Percentiles rank a stretch among this genome's conserved stretches.
Conservation (phyloP, 1,284 basidiomycete genomes). For the Lentinula novae-zelandiae region DNA sequence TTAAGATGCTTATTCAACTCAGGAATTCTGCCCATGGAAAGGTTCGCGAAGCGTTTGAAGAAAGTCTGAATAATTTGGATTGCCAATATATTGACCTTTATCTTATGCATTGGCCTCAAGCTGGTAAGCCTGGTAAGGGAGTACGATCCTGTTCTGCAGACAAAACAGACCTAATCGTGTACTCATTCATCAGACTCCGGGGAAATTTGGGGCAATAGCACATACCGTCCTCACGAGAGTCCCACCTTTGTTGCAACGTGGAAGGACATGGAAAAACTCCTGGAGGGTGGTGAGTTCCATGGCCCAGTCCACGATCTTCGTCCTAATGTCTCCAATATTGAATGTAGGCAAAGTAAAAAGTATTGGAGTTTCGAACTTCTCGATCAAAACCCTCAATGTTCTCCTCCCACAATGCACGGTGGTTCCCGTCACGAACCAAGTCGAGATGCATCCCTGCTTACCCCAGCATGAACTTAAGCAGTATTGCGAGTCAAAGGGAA, state of each 20-base stretch:
- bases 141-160: background rate
- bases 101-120: constrained; percentile 61
- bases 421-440: constrained; percentile 62
- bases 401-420: constrained; percentile 36
- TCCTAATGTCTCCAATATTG: background rate
- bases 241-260: constrained; percentile 51
- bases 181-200: background rate
- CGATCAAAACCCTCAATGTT: constrained; percentile 44
- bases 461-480: constrained; percentile 52
- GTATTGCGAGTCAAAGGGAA: constrained; percentile 57
- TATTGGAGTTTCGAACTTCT: constrained; percentile 72
- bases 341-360: constrained; percentile 42
- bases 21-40: constrained; percentile 33
- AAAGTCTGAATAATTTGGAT: constrained; percentile 52
- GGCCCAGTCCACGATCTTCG: background rate
- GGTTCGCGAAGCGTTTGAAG: constrained; percentile 48
- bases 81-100: constrained; percentile 69
- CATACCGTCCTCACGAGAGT: constrained; percentile 37
- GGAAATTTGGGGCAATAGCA: constrained; percentile 15
- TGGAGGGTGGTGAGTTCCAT: constrained; percentile 27
- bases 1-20: background rate
- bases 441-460: constrained; percentile 57
- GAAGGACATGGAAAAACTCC: constrained; percentile 52
- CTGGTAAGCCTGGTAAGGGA: constrained; percentile 16
- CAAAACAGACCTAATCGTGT: background rate